A percentile compares a stretch with the other conserved stretches of the same genome.
These are phyloP conservation scores for Aspergillus sp. DNA, from an alignment of 2,329 filamentous ascomycete species.

Conservation along the genomic window DNA sequence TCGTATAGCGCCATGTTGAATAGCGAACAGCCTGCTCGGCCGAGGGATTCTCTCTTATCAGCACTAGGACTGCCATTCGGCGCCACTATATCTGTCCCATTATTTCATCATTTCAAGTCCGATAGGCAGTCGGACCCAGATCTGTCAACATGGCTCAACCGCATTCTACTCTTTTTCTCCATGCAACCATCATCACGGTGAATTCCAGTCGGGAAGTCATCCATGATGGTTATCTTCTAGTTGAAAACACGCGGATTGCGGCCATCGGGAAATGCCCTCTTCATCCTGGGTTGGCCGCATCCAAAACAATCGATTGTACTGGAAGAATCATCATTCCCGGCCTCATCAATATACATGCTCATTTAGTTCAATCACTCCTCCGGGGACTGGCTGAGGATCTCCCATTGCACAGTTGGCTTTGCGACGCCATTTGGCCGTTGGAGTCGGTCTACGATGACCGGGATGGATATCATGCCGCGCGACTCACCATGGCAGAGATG, in stretches of 20 bases:
- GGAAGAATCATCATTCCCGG: constrained; percentile 50
- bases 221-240: constrained; percentile 46
- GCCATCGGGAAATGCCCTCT: constrained; percentile 34
- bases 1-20: background rate
- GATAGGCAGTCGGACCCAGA: background rate
- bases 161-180: constrained; percentile 1
- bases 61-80: background rate
- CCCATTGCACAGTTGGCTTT: constrained; percentile 51
- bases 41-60: background rate
- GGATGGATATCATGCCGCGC: constrained; percentile 50
- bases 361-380: constrained; percentile 48
- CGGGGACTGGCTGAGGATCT: constrained; percentile 51
- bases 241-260: constrained; percentile 39
- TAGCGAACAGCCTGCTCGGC: background rate
- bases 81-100: background rate
- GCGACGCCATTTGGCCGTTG: constrained; percentile 50
- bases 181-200: constrained; percentile 54
- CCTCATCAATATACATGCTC: constrained; percentile 51
- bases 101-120: background rate
- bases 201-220: constrained; percentile 46
- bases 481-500: constrained; percentile 52
- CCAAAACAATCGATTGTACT: constrained; percentile 37
- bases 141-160: background rate
- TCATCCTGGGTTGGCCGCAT: background rate
- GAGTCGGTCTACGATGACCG: constrained; percentile 45